Conservation (phyloP, 1,284 basidiomycete species). For the Naganishia cerealis region DNA sequence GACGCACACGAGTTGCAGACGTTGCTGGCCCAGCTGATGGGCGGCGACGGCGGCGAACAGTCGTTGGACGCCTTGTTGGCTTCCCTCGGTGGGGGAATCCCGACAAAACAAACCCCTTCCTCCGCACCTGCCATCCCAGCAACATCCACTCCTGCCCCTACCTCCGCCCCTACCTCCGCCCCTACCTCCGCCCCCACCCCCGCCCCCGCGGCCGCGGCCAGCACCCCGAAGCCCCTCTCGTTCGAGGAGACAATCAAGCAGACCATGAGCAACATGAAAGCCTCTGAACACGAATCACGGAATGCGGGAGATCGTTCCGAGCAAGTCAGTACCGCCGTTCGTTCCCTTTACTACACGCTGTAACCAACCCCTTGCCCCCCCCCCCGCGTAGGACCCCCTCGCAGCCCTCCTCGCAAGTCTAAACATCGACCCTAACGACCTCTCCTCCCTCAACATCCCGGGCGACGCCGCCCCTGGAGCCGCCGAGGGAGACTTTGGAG, state of each 20-base stretch:
- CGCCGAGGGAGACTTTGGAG: conserved; percentile 63
- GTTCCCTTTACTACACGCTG: conserved; percentile 24
- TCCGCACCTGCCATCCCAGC: too few relatives aligned
- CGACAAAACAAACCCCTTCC: too few relatives aligned
- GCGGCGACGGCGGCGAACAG: too few relatives aligned
- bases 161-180: too few relatives aligned
- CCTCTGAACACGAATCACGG: conserved; percentile 45
- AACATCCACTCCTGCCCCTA: too few relatives aligned
- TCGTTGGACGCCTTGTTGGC: not conserved
- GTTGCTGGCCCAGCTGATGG: too few relatives aligned
- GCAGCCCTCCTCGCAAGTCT: conserved; percentile 49
- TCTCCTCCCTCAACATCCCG: conserved; percentile 8
- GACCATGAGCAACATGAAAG: conserved; percentile 69
- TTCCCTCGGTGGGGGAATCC: too few relatives aligned
- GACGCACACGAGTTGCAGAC: too few relatives aligned
- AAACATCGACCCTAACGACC: conserved; percentile 29
- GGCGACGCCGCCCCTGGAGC: conserved; percentile 51
- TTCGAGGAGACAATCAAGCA: conserved; percentile 77
- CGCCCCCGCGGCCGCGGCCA: conserved; percentile 34
- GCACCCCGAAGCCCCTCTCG: conserved; percentile 34
- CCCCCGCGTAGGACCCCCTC: conserved; percentile 44
- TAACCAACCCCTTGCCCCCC: not conserved
- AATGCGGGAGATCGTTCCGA: conserved; percentile 28
- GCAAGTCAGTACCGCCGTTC: not conserved
- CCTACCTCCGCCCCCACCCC: not conserved